These are phyloP conservation scores for Clathrus columnatus DNA, from an alignment of 768 basidiomycete genomes.

Conservation along the genomic window DNA sequence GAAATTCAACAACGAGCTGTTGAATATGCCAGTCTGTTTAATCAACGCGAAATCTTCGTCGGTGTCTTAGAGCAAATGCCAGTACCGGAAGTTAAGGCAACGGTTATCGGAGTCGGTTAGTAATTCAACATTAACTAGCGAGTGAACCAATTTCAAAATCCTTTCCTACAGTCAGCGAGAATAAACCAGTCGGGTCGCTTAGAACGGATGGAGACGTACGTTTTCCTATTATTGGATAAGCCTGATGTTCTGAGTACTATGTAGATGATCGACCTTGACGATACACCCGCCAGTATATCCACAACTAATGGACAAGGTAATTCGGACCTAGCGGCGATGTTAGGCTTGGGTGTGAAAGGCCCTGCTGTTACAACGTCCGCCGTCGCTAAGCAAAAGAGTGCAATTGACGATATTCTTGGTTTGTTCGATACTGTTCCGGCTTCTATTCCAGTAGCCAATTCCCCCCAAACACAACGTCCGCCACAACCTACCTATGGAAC, in stretches of 20 bases:
- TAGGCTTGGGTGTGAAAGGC: constrained; percentile 47
- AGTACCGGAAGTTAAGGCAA: constrained; percentile 95
- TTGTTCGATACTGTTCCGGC: constrained; percentile 55
- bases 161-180: constrained; percentile 69
- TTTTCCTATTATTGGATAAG: not conserved
- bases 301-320: constrained; percentile 33
- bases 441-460: not conserved
- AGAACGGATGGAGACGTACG: constrained; percentile 64
- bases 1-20: constrained; percentile 95
- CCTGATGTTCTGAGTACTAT: not conserved
- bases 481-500: constrained; percentile 27
- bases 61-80: constrained; percentile 98
- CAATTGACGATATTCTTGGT: constrained; percentile 85
- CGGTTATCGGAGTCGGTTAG: constrained; percentile 87
- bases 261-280: constrained; percentile 39
- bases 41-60: constrained; percentile 58
- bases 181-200: constrained; percentile 91
- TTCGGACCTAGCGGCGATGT: constrained; percentile 80
- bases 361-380: constrained; percentile 21
- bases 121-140: constrained; percentile 11
- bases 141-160: not conserved
- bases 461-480: constrained; percentile 16
- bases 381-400: constrained; percentile 39
- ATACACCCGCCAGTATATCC: constrained; percentile 33
- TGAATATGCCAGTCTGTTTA: constrained; percentile 85